Percentiles rank a stretch among this genome's conserved stretches.
phyloP scores from a whole-genome alignment of 2,329 filamentous ascomycete species.

The Cercospora sp. region DNA sequence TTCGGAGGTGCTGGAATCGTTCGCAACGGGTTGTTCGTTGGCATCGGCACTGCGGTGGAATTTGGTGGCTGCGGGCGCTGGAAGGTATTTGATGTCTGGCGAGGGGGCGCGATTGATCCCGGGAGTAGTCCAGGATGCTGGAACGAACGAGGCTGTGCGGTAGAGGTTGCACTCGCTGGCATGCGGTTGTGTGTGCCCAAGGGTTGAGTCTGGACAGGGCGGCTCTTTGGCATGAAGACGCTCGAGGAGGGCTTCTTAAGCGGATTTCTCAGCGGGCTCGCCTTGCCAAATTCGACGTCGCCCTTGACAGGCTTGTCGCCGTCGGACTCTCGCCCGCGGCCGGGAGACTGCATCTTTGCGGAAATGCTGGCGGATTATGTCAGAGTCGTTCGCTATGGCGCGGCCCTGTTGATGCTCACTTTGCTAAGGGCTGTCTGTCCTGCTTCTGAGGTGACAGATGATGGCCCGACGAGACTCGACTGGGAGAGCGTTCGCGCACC shows the following conservation, averaged over 20 bases:
- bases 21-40: conserved; percentile 49
- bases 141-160: neutral
- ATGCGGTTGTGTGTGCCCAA: conserved; percentile 14
- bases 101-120: conserved; percentile 25
- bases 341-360: conserved; percentile 37
- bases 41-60: conserved; percentile 32
- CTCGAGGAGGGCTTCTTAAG: conserved; percentile 31
- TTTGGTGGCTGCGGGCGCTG: neutral
- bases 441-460: conserved; percentile 28
- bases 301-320: conserved; percentile 3
- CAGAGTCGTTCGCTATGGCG: neutral
- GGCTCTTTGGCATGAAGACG: conserved; percentile 33
- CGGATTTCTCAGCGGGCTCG: conserved; percentile 57
- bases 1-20: conserved; percentile 53
- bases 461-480: conserved; percentile 26
- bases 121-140: conserved; percentile 8
- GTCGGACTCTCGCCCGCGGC: conserved; percentile 17
- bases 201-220: conserved; percentile 18
- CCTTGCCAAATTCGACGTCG: conserved; percentile 57
- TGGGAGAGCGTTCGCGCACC: conserved; percentile 30
- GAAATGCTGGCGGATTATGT: conserved; percentile 34
- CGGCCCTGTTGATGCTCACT: conserved; percentile 15
- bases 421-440: conserved; percentile 31
- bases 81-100: conserved; percentile 25
- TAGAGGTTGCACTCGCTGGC: neutral